These are phyloP conservation scores for Sporothrix globosa DNA, from an alignment of 2,329 filamentous ascomycete genomes.

Conservation along the genomic window DNA sequence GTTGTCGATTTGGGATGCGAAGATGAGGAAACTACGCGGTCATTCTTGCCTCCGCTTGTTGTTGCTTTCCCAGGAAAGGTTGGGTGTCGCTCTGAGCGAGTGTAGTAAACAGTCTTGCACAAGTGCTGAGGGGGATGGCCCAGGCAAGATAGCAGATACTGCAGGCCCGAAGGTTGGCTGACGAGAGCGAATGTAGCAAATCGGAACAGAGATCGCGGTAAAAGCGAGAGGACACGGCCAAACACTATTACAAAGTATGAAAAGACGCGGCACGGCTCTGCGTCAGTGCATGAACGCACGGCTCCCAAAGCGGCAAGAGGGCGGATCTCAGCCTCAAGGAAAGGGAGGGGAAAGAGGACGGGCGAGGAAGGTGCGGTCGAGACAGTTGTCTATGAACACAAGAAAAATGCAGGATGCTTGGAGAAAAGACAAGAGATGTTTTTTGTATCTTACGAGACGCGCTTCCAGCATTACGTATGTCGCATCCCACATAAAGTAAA, in stretches of 20 bases:
- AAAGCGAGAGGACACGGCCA: neutral
- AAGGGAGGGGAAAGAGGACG: constrained; percentile 4
- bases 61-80: neutral
- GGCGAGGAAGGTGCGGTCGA: constrained; percentile 28
- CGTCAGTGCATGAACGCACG: constrained; percentile 27
- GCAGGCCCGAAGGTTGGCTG: neutral
- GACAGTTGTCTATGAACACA: constrained; percentile 4
- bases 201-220: neutral
- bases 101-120: constrained; percentile 12
- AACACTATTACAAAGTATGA: neutral
- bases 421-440: neutral
- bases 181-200: neutral
- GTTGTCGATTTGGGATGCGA: neutral
- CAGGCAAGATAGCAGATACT: constrained; percentile 8
- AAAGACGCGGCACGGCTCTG: constrained; percentile 16
- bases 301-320: constrained; percentile 25
- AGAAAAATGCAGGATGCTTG: neutral
- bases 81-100: neutral
- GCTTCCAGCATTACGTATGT: constrained; percentile 29
- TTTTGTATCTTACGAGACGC: neutral
- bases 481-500: neutral
- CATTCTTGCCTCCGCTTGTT: constrained; percentile 9
- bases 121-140: neutral
- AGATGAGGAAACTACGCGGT: constrained; percentile 13
- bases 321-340: constrained; percentile 17